Conservation (phyloP, 1,284 basidiomycete genomes). For the Caloboletus inedulis region DNA sequence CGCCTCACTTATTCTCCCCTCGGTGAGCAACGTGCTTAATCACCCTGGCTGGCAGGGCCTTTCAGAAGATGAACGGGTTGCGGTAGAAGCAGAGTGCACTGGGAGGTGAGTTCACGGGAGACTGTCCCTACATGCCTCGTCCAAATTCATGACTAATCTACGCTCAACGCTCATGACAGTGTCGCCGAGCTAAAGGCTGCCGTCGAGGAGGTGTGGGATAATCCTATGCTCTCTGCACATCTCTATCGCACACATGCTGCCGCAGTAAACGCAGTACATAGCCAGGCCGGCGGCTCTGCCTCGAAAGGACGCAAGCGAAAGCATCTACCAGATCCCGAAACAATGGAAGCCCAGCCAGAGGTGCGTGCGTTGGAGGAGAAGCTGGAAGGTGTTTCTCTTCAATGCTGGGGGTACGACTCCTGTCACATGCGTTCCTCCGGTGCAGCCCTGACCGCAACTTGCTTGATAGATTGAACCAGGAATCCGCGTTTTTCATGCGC, state of each 20-base stretch:
- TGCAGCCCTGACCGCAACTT: neutral
- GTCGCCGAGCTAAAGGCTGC: constrained; percentile 50
- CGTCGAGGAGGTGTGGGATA: constrained; percentile 48
- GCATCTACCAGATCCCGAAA: constrained; percentile 35
- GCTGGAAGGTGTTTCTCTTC: constrained; percentile 48
- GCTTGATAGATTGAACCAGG: constrained; percentile 44
- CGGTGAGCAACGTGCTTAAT: constrained; percentile 10
- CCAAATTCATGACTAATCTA: neutral
- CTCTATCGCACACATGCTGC: constrained; percentile 53
- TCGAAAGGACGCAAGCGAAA: constrained; percentile 46
- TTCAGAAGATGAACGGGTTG: constrained; percentile 26
- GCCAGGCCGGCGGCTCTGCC: constrained; percentile 37
- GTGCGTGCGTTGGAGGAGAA: constrained; percentile 45
- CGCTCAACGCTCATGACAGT: constrained; percentile 34
- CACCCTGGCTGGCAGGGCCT: constrained; percentile 28
- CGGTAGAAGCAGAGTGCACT: constrained; percentile 40
- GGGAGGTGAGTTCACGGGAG: constrained; percentile 32
- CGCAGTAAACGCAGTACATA: constrained; percentile 44
- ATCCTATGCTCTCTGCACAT: constrained; percentile 57
- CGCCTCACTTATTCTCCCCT: constrained; percentile 11
- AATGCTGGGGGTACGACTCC: constrained; percentile 53
- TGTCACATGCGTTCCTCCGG: neutral
- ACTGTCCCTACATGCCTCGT: neutral
- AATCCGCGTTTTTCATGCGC: constrained; percentile 59
- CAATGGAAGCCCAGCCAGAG: constrained; percentile 37